Evolutionary conservation across 176 grass and related monocot species (phyloP).

Genomic region (Triticum aestivum): DNA sequence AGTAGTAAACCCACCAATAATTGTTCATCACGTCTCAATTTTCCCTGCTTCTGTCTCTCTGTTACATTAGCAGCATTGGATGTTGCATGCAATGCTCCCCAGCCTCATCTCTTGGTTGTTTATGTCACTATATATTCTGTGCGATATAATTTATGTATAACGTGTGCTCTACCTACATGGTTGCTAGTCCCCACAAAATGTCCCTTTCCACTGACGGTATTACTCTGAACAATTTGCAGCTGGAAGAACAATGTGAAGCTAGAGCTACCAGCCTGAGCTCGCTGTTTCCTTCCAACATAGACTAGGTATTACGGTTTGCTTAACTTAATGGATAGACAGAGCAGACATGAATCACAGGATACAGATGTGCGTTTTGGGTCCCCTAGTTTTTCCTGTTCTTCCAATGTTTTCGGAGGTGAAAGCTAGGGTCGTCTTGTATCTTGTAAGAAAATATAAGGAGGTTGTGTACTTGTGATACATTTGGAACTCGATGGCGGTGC

Average conservation of each 20-base stretch:
- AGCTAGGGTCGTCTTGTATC: slow-evolving; percentile 16
- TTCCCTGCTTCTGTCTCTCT: too few species aligned
- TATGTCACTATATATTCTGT: background rate
- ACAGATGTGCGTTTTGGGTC: background rate
- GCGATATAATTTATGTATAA: background rate
- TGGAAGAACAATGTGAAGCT: slow-evolving; percentile 95
- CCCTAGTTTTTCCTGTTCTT: slow-evolving; percentile 12
- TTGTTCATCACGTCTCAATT: too few species aligned
- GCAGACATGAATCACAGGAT: background rate
- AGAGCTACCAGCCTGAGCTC: slow-evolving; percentile 76
- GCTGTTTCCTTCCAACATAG: slow-evolving; percentile 27
- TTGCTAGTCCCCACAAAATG: background rate
- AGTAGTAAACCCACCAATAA: too few species aligned
- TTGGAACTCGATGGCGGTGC: background rate
- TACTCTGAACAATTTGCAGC: slow-evolving; percentile 48
- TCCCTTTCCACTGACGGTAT: slow-evolving; percentile 27
- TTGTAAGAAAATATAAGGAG: slow-evolving; percentile 11
- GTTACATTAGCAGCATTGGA: too few species aligned
- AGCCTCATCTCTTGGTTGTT: too few species aligned
- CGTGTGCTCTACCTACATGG: too few species aligned
- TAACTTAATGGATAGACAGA: slow-evolving; percentile 16
- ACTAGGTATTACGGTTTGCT: slow-evolving; percentile 28
- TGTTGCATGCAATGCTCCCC: too few species aligned
- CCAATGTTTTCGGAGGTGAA: slow-evolving; percentile 21
- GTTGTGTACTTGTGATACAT: background rate